A percentile compares a stretch with the other conserved stretches of the same genome.
Evolutionary conservation across 2,329 filamentous ascomycete genomes (phyloP).

Genomic region (Neonectria sp.): DNA sequence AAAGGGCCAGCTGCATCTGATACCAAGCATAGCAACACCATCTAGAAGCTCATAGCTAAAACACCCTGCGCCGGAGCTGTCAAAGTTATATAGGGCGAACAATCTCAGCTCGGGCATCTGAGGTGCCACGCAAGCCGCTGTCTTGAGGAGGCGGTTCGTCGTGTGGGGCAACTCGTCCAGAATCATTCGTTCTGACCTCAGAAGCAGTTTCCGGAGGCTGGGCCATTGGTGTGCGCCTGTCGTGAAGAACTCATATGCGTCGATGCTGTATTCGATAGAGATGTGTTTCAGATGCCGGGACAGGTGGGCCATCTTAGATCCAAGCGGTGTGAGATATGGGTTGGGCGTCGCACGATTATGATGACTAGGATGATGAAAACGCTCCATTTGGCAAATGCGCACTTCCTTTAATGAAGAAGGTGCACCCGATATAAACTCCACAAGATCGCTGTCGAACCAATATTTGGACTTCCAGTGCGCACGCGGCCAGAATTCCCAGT

Average conservation of each 20-base stretch:
- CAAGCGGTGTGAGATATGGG: slow-evolving; percentile 5
- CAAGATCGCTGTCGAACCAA: background rate
- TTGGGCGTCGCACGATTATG: background rate
- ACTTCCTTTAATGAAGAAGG: slow-evolving; percentile 10
- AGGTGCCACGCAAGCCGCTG: background rate
- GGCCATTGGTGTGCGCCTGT: background rate
- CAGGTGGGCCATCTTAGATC: background rate
- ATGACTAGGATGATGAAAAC: background rate
- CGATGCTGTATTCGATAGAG: slow-evolving; percentile 14
- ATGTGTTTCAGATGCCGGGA: background rate
- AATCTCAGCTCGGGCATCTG: slow-evolving; percentile 13
- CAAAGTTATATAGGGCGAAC: slow-evolving; percentile 1
- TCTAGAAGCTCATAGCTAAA: slow-evolving; percentile 9
- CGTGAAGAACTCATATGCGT: slow-evolving; percentile 15
- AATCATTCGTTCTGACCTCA: slow-evolving; percentile 9
- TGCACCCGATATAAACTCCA: background rate
- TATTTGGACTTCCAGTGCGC: slow-evolving; percentile 4
- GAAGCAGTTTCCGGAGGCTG: background rate
- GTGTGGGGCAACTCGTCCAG: background rate
- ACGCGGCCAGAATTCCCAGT: background rate
- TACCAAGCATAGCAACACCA: background rate
- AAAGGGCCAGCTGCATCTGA: slow-evolving; percentile 14
- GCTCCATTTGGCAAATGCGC: slow-evolving; percentile 1
- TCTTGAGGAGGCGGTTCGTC: background rate
- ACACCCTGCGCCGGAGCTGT: background rate